Percentiles rank a stretch among this genome's conserved stretches.
phyloP scores from a whole-genome alignment of 495 filamentous ascomycete species.

The Lophiotrema nucula region DNA sequence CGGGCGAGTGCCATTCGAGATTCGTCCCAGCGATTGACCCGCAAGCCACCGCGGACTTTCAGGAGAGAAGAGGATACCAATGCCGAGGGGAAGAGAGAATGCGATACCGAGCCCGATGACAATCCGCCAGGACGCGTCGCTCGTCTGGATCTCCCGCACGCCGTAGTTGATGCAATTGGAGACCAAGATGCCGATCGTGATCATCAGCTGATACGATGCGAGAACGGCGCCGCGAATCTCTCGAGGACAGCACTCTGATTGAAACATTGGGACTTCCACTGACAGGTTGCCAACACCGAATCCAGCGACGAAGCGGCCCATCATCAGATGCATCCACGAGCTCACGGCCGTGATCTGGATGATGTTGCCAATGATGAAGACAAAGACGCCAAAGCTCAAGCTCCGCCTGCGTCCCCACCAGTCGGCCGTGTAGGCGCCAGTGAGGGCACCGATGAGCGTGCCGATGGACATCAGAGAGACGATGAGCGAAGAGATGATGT shows the following conservation, averaged over 20 bases:
- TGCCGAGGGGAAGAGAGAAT: slow-evolving; percentile 20
- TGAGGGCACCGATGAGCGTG: slow-evolving; percentile 16
- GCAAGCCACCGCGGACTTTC: slow-evolving; percentile 17
- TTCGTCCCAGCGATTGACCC: slow-evolving; percentile 1
- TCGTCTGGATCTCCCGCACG: slow-evolving; percentile 1
- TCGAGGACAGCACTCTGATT: slow-evolving; percentile 73
- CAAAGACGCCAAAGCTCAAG: slow-evolving; percentile 8
- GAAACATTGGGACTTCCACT: slow-evolving; percentile 65
- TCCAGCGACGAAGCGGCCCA: slow-evolving; percentile 75
- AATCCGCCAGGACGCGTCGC: slow-evolving; percentile 8
- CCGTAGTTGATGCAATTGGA: slow-evolving; percentile 73
- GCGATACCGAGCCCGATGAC: slow-evolving; percentile 19
- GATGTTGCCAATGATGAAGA: slow-evolving; percentile 28
- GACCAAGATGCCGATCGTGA: slow-evolving; percentile 76
- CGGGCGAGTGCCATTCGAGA: slow-evolving; percentile 1
- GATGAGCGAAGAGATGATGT: slow-evolving; percentile 4
- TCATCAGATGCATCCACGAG: slow-evolving; percentile 17
- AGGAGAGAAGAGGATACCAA: slow-evolving; percentile 22
- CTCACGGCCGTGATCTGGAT: slow-evolving; percentile 27
- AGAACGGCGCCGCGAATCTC: slow-evolving; percentile 81
- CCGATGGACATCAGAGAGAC: slow-evolving; percentile 13
- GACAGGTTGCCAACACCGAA: slow-evolving; percentile 79
- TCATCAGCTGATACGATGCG: slow-evolving; percentile 74
- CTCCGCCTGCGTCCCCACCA: slow-evolving; percentile 23
- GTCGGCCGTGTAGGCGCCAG: slow-evolving; percentile 16